Percentiles rank a stretch among this genome's conserved stretches.
These are phyloP conservation scores for Ascochyta fabae DNA, from an alignment of 2,329 filamentous ascomycete species.

Conservation along the genomic window DNA sequence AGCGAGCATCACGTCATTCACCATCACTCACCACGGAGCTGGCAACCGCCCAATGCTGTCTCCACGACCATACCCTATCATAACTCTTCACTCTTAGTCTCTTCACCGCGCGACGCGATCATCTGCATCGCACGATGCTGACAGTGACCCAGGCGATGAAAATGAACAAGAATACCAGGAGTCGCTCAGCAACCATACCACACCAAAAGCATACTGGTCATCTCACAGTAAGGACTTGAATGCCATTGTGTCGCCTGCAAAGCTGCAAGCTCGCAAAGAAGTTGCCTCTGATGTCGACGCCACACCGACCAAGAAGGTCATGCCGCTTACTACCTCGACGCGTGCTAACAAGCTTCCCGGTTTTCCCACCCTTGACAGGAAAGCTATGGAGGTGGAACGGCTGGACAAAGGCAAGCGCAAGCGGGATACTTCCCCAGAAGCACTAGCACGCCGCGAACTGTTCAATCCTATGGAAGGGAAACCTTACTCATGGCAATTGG, in stretches of 20 bases:
- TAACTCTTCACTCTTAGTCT: not conserved
- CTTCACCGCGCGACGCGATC: not conserved
- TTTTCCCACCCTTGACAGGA: conserved; percentile 13
- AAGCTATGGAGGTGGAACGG: conserved; percentile 24
- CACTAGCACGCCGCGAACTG: conserved; percentile 18
- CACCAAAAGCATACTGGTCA: conserved; percentile 27
- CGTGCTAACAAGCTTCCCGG: conserved; percentile 9
- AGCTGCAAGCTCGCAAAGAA: conserved; percentile 5
- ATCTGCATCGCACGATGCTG: not conserved
- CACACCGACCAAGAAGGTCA: conserved; percentile 14
- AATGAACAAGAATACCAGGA: conserved; percentile 33
- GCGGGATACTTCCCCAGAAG: conserved; percentile 15
- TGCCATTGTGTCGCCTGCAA: conserved; percentile 20
- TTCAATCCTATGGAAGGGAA: conserved; percentile 65
- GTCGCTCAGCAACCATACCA: conserved; percentile 23
- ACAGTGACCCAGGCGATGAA: conserved; percentile 34
- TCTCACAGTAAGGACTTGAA: conserved; percentile 35
- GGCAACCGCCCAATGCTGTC: not conserved
- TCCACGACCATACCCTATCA: not conserved
- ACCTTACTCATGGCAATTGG: conserved; percentile 64
- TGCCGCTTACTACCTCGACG: conserved; percentile 5
- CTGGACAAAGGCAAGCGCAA: conserved; percentile 20
- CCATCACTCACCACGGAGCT: not conserved
- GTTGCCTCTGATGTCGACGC: conserved; percentile 1
- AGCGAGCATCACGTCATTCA: conserved; percentile 8